phyloP scores from a whole-genome alignment of 2,329 filamentous ascomycete genomes.

The Ceratocystis papillata region DNA sequence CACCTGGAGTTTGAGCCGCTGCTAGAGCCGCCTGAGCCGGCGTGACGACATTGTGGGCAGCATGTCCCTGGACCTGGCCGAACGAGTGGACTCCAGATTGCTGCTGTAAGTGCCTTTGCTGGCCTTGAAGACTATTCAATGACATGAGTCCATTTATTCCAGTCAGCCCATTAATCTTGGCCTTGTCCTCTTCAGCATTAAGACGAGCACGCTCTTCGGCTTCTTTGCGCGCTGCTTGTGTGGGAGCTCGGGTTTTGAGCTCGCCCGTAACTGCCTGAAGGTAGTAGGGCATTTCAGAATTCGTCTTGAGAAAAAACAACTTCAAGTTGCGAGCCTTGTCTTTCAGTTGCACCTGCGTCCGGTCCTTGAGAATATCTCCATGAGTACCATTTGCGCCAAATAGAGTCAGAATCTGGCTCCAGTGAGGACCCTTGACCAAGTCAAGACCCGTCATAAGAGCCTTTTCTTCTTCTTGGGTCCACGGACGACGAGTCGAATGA shows the following conservation, averaged over 20 bases:
- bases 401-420: constrained; percentile 79
- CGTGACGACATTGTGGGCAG: constrained; percentile 27
- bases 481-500: constrained; percentile 60
- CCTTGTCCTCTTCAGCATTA: constrained; percentile 49
- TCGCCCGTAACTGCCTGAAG: constrained; percentile 81
- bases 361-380: constrained; percentile 73
- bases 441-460: constrained; percentile 81
- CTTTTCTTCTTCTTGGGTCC: constrained; percentile 82
- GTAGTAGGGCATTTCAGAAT: constrained; percentile 81
- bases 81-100: constrained; percentile 30
- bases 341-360: constrained; percentile 84
- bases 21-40: constrained; percentile 25
- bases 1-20: constrained; percentile 5
- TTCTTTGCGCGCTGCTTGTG: constrained; percentile 58
- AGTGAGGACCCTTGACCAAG: constrained; percentile 80
- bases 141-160: constrained; percentile 18
- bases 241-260: constrained; percentile 72
- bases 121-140: constrained; percentile 25
- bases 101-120: constrained; percentile 27
- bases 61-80: constrained; percentile 28
- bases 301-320: constrained; percentile 82
- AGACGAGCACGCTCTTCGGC: constrained; percentile 52
- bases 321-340: constrained; percentile 87
- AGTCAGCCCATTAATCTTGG: constrained; percentile 46
- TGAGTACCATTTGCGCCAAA: constrained; percentile 72